Evolutionary conservation across 2,329 filamentous ascomycete genomes (phyloP).

Genomic region (Colletotrichum lupini): DNA sequence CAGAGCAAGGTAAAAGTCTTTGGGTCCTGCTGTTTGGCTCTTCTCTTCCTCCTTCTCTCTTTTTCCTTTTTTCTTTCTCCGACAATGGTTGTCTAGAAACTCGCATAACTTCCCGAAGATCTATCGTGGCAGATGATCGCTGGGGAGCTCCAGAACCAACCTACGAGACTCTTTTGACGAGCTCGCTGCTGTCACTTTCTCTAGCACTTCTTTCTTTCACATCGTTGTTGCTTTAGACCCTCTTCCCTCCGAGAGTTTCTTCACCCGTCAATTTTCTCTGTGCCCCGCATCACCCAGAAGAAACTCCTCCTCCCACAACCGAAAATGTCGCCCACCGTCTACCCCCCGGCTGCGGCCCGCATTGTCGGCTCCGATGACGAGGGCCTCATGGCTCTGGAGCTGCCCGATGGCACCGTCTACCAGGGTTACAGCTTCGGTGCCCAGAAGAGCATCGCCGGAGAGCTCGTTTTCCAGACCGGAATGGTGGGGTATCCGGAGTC

Average conservation of each 20-base stretch:
- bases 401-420: constrained; percentile 90
- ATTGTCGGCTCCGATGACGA: constrained; percentile 64
- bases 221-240: constrained; percentile 21
- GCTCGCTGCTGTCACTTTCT: constrained; percentile 31
- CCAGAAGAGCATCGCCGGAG: constrained; percentile 91
- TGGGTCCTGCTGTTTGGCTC: constrained; percentile 19
- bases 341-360: constrained; percentile 70
- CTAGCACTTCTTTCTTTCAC: constrained; percentile 7
- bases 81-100: constrained; percentile 35
- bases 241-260: constrained; percentile 15
- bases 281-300: constrained; percentile 23
- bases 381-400: constrained; percentile 84
- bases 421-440: constrained; percentile 98
- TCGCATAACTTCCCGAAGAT: constrained; percentile 37
- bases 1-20: constrained; percentile 36
- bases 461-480: constrained; percentile 99
- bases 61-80: constrained; percentile 32
- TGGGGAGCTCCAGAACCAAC: constrained; percentile 36
- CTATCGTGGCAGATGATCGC: constrained; percentile 39
- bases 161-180: constrained; percentile 35
- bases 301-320: constrained; percentile 24
- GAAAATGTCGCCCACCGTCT: constrained; percentile 48
- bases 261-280: constrained; percentile 17
- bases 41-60: constrained; percentile 23
- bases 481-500: constrained; percentile 99